phyloP scores from a whole-genome alignment of 805 yeast species.

The Candida sphagnicola region DNA sequence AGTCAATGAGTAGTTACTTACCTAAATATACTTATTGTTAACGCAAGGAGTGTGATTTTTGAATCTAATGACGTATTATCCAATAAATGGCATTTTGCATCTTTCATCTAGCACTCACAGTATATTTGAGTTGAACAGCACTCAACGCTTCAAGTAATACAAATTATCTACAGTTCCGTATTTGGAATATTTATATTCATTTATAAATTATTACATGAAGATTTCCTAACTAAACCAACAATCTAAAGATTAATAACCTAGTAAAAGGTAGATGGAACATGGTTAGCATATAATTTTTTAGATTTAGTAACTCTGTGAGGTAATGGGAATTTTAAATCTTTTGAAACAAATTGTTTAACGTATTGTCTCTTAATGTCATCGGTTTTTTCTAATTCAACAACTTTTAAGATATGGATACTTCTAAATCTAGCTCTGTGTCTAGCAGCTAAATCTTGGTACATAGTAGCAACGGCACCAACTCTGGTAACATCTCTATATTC shows the following conservation, averaged over 20 bases:
- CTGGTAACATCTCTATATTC: slow-evolving; percentile 99
- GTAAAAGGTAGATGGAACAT: slow-evolving; percentile 80
- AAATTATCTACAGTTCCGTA: not conserved
- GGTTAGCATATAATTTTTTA: slow-evolving; percentile 80
- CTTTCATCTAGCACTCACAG: no score
- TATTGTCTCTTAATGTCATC: slow-evolving; percentile 99
- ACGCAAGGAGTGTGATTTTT: no score
- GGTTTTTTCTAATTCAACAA: slow-evolving; percentile 96
- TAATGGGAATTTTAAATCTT: slow-evolving; percentile 98
- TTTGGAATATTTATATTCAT: slow-evolving; percentile 1
- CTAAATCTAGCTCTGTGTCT: slow-evolving; percentile 99
- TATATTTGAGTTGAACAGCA: no score
- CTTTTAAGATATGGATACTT: slow-evolving; percentile 98
- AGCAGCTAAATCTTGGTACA: slow-evolving; percentile 99
- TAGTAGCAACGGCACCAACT: slow-evolving; percentile 96
- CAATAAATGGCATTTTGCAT: no score
- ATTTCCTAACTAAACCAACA: not conserved
- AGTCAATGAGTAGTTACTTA: no score
- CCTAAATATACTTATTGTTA: no score
- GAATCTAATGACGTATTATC: no score
- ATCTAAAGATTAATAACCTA: not conserved
- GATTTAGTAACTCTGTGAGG: slow-evolving; percentile 98
- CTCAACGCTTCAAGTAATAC: no score
- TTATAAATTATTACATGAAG: slow-evolving; percentile 1
- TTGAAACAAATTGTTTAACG: slow-evolving; percentile 93